Conservation (phyloP, 371 early-diverging fungal genomes). For the Actinomucor elegans region DNA sequence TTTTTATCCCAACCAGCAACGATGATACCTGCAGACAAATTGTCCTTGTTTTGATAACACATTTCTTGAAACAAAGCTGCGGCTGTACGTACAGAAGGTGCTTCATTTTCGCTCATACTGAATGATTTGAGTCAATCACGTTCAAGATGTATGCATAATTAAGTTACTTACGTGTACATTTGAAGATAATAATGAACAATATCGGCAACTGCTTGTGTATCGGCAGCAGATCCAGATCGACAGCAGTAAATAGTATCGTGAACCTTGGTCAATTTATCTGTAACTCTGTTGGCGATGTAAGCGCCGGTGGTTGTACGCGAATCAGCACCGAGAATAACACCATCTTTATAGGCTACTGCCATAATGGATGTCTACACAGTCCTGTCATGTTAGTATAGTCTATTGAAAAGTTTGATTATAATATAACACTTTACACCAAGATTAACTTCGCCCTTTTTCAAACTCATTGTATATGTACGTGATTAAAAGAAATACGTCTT, state of each 20-base stretch:
- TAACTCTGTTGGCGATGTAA: slow-evolving; percentile 97
- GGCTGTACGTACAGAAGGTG: slow-evolving; percentile 90
- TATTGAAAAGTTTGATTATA: not conserved
- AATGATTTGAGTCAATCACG: no score
- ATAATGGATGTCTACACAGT: slow-evolving; percentile 95
- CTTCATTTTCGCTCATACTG: slow-evolving; percentile 84
- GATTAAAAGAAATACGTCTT: not conserved
- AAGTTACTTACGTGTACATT: slow-evolving; percentile 73
- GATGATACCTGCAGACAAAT: slow-evolving; percentile 96
- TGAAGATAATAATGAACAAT: slow-evolving; percentile 93
- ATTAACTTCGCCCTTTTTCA: slow-evolving; percentile 94
- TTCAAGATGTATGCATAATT: not conserved
- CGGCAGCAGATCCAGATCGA: slow-evolving; percentile 98
- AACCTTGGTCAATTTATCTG: slow-evolving; percentile 98
- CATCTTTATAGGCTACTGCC: slow-evolving; percentile 94
- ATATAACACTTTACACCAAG: slow-evolving; percentile 74
- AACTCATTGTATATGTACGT: slow-evolving; percentile 41
- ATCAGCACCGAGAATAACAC: slow-evolving; percentile 99
- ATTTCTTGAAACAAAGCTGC: slow-evolving; percentile 93
- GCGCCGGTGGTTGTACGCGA: slow-evolving; percentile 96
- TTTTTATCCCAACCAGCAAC: slow-evolving; percentile 98
- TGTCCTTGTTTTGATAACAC: slow-evolving; percentile 94
- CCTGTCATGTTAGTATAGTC: not conserved
- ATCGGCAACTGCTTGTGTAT: slow-evolving; percentile 98
- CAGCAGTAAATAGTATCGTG: slow-evolving; percentile 98